phyloP scores from a whole-genome alignment of 768 basidiomycete genomes.

The Amanita fuliginea region DNA sequence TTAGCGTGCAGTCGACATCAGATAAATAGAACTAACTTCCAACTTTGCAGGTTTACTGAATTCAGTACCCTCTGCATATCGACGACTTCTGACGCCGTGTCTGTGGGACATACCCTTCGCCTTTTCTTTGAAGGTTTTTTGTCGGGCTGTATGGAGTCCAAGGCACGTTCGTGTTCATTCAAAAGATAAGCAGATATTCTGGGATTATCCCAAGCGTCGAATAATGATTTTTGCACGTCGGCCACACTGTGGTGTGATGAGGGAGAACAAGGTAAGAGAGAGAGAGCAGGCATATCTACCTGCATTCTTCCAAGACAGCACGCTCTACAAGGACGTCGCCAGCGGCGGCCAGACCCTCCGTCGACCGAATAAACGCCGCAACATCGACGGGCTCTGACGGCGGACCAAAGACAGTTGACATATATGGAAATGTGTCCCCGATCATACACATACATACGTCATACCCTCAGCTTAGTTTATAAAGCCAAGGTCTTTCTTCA shows the following conservation, averaged over 20 bases:
- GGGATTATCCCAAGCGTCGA: slow-evolving; percentile 43
- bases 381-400: slow-evolving; percentile 46
- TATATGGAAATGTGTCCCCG: slow-evolving; percentile 4
- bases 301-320: slow-evolving; percentile 29
- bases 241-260: slow-evolving; percentile 28
- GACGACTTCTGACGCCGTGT: slow-evolving; percentile 32
- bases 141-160: slow-evolving; percentile 21
- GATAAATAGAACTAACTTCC: slow-evolving; percentile 36
- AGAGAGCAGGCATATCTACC: slow-evolving; percentile 17
- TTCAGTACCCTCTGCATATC: slow-evolving; percentile 43
- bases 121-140: slow-evolving; percentile 21
- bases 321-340: background rate
- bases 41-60: slow-evolving; percentile 39
- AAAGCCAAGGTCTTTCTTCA: slow-evolving; percentile 4
- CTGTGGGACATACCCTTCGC: slow-evolving; percentile 22
- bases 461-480: slow-evolving; percentile 9
- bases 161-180: slow-evolving; percentile 37
- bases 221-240: slow-evolving; percentile 34
- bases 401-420: slow-evolving; percentile 53
- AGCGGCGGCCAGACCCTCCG: slow-evolving; percentile 10
- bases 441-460: slow-evolving; percentile 1
- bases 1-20: background rate
- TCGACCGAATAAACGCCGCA: slow-evolving; percentile 29
- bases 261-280: background rate
- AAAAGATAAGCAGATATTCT: slow-evolving; percentile 44